Percentiles rank a stretch among this genome's conserved stretches.
phyloP scores from a whole-genome alignment of 2,329 filamentous ascomycete species.

The Tetracladium maxilliforme region DNA sequence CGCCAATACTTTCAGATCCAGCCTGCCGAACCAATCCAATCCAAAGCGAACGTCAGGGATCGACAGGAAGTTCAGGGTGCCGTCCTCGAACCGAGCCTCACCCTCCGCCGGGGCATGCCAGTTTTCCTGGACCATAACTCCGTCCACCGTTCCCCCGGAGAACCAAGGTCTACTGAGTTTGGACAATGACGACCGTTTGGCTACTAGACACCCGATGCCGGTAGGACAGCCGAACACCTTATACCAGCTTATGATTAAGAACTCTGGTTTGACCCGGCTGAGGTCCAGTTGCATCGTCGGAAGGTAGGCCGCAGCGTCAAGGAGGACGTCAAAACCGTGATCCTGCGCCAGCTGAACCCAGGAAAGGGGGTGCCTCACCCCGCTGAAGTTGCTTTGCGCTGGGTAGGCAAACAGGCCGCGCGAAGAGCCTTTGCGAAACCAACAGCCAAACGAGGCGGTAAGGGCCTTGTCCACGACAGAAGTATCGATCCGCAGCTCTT shows the following conservation, averaged over 20 bases:
- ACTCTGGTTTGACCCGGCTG: slow-evolving; percentile 18
- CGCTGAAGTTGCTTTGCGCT: slow-evolving; percentile 28
- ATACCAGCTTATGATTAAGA: slow-evolving; percentile 23
- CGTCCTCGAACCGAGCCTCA: slow-evolving; percentile 22
- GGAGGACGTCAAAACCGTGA: slow-evolving; percentile 22
- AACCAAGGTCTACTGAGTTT: slow-evolving; percentile 22
- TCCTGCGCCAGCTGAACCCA: slow-evolving; percentile 20
- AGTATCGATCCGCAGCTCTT: slow-evolving; percentile 15
- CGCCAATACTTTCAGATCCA: slow-evolving; percentile 13
- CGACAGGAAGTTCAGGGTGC: slow-evolving; percentile 22
- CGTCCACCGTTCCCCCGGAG: slow-evolving; percentile 20
- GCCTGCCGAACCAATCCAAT: slow-evolving; percentile 17
- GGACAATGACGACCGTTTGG: slow-evolving; percentile 14
- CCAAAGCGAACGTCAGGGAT: slow-evolving; percentile 22
- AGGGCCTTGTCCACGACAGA: slow-evolving; percentile 11
- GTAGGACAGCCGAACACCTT: slow-evolving; percentile 26
- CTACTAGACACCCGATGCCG: slow-evolving; percentile 23
- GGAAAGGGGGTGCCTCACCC: slow-evolving; percentile 22
- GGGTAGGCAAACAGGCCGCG: slow-evolving; percentile 26
- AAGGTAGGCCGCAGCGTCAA: slow-evolving; percentile 24
- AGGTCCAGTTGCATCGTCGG: slow-evolving; percentile 20
- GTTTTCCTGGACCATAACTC: slow-evolving; percentile 13
- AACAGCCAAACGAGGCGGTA: no score
- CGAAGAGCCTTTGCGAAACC: slow-evolving; percentile 1
- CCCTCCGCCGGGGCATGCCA: slow-evolving; percentile 15